These are phyloP conservation scores for Penicillium sp. DNA, from an alignment of 2,329 filamentous ascomycete genomes.

Conservation along the genomic window DNA sequence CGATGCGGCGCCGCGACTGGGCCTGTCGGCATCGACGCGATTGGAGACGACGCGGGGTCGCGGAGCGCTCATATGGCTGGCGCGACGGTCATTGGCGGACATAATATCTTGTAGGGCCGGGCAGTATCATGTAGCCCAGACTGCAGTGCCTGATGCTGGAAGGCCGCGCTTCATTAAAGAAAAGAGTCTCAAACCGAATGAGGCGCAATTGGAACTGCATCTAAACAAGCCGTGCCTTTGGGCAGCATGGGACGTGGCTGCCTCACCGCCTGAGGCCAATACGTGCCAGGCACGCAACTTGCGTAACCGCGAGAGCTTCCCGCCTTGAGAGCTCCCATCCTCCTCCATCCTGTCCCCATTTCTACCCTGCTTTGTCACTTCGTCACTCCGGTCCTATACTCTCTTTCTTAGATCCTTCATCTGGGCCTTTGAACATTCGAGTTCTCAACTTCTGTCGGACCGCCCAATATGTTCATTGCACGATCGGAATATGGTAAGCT, in stretches of 20 bases:
- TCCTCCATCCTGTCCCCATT: conserved; percentile 23
- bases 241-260: conserved; percentile 8
- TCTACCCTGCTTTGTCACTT: conserved; percentile 19
- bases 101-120: conserved; percentile 33
- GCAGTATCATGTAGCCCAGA: conserved; percentile 27
- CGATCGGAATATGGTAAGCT: conserved; percentile 97
- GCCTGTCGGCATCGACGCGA: conserved; percentile 40
- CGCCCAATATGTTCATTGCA: conserved; percentile 93
- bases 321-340: conserved; percentile 33
- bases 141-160: neutral
- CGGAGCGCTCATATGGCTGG: conserved; percentile 40
- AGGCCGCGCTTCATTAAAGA: conserved; percentile 2
- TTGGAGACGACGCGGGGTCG: conserved; percentile 44
- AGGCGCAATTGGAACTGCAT: conserved; percentile 10
- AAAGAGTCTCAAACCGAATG: neutral
- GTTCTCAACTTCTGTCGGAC: conserved; percentile 29
- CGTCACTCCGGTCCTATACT: conserved; percentile 7
- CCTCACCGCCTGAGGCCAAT: conserved; percentile 25
- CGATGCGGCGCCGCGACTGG: conserved; percentile 31
- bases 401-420: conserved; percentile 1
- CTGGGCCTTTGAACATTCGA: neutral
- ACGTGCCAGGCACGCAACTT: conserved; percentile 37
- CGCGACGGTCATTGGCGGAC: conserved; percentile 44
- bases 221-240: conserved; percentile 17
- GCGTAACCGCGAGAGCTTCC: conserved; percentile 32